These are phyloP conservation scores for Isabelozyma gotoi DNA, from an alignment of 805 yeast genomes.

Conservation along the genomic window DNA sequence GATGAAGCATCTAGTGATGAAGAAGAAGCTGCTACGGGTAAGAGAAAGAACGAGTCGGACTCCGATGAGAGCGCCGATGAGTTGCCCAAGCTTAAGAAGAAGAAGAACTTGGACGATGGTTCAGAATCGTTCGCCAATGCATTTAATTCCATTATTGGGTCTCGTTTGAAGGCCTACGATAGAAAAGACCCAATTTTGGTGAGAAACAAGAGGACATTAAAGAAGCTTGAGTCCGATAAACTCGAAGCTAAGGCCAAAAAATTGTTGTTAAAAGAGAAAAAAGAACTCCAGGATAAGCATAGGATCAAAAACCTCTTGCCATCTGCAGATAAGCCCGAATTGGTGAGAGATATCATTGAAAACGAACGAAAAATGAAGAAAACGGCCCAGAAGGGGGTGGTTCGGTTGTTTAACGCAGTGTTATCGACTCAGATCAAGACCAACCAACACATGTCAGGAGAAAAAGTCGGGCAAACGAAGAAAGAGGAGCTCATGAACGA, in stretches of 20 bases:
- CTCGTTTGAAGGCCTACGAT: conserved; percentile 85
- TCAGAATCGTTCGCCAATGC: conserved; percentile 78
- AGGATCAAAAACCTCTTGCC: conserved; percentile 72
- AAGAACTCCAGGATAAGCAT: conserved; percentile 60
- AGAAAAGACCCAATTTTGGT: conserved; percentile 89
- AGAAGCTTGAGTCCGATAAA: conserved; percentile 76
- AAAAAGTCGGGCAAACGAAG: conserved; percentile 44
- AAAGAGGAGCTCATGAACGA: conserved; percentile 69
- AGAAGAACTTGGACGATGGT: conserved; percentile 64
- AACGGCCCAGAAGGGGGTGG: conserved; percentile 86
- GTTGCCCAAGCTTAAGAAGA: conserved; percentile 53
- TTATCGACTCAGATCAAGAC: conserved; percentile 73
- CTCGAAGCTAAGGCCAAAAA: conserved; percentile 82
- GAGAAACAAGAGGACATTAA: conserved; percentile 68
- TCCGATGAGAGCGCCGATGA: conserved; percentile 29
- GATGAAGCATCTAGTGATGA: conserved; percentile 10
- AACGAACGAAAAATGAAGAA: conserved; percentile 70
- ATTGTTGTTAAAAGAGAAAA: conserved; percentile 69
- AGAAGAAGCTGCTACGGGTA: no score
- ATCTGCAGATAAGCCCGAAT: conserved; percentile 51
- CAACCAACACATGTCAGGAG: conserved; percentile 47
- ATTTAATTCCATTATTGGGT: conserved; percentile 76
- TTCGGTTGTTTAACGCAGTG: conserved; percentile 79
- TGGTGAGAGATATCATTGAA: conserved; percentile 58
- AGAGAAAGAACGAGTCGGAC: conserved; percentile 13